Evolutionary conservation across 2,329 filamentous ascomycete genomes (phyloP).

Genomic region (Fusarium sacchari): DNA sequence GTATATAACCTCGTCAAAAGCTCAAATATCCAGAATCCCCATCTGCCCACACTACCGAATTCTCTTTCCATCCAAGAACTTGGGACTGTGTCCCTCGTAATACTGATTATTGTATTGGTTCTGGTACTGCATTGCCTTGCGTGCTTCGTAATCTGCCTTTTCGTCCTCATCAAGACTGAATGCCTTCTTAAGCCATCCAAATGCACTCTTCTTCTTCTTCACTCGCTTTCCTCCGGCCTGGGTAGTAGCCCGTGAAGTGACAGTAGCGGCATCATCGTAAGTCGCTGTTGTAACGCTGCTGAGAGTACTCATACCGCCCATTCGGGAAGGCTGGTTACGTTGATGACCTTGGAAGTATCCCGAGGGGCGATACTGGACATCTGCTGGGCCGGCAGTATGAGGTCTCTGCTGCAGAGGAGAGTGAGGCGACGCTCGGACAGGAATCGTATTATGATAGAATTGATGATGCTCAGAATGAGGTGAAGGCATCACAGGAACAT

Average conservation of each 20-base stretch:
- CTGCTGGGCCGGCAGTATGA: conserved; percentile 59
- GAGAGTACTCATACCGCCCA: conserved; percentile 66
- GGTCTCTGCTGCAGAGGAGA: conserved; percentile 70
- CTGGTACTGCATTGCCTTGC: conserved; percentile 56
- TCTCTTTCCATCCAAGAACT: conserved; percentile 66
- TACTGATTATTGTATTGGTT: conserved; percentile 59
- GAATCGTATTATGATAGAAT: conserved; percentile 59
- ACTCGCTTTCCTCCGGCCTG: conserved; percentile 54
- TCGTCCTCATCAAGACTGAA: conserved; percentile 74
- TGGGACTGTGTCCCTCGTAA: conserved; percentile 61
- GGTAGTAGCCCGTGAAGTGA: conserved; percentile 41
- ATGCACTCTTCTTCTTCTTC: conserved; percentile 74
- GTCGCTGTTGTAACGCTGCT: conserved; percentile 64
- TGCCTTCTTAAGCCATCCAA: conserved; percentile 75
- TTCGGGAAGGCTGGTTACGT: conserved; percentile 62
- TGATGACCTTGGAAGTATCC: conserved; percentile 52
- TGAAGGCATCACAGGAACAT: conserved; percentile 44
- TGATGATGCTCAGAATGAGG: conserved; percentile 56
- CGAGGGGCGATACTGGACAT: conserved; percentile 45
- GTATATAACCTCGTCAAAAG: background rate
- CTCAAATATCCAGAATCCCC: conserved; percentile 5
- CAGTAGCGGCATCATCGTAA: conserved; percentile 50
- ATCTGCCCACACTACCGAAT: conserved; percentile 45
- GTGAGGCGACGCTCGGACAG: conserved; percentile 70
- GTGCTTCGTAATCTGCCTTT: conserved; percentile 66